These are phyloP conservation scores for Rhytidhysteron rufulum DNA, from an alignment of 2,329 filamentous ascomycete genomes.

Conservation along the genomic window DNA sequence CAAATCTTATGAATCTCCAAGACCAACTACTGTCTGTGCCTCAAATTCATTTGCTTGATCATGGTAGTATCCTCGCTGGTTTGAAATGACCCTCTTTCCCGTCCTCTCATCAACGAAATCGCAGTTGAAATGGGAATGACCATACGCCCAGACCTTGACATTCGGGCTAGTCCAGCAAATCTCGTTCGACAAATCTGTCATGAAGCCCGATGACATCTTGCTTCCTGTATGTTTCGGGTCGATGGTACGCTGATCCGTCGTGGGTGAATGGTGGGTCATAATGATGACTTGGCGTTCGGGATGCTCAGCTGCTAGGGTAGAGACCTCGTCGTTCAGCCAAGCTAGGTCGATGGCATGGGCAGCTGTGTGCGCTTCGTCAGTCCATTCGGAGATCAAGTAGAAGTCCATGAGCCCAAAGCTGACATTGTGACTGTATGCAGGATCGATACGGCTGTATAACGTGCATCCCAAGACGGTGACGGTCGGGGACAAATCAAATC, in stretches of 20 bases:
- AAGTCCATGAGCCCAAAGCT: slow-evolving; percentile 51
- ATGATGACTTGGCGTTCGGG: not conserved
- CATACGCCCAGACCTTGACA: not conserved
- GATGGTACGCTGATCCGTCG: not conserved
- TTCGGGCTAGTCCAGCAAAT: not conserved
- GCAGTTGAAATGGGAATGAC: not conserved
- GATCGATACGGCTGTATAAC: slow-evolving; percentile 48
- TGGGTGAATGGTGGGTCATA: not conserved
- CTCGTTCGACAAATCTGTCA: not conserved
- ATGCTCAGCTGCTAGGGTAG: not conserved
- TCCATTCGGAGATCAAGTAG: slow-evolving; percentile 18
- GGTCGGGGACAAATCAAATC: slow-evolving; percentile 34
- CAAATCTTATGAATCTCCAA: too few relatives aligned
- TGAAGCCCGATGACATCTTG: not conserved
- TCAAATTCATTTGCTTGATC: not conserved
- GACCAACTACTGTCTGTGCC: not conserved
- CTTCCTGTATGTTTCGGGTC: not conserved
- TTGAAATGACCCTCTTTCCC: not conserved
- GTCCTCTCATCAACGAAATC: not conserved
- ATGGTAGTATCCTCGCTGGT: not conserved
- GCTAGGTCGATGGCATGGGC: not conserved
- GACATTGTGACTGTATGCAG: slow-evolving; percentile 36
- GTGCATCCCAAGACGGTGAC: slow-evolving; percentile 46
- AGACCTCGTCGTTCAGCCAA: slow-evolving; percentile 1
- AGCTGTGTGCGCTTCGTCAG: not conserved